phyloP scores from a whole-genome alignment of 1,139 yeast genomes.

The Yamadazyma atmosphaerica region DNA sequence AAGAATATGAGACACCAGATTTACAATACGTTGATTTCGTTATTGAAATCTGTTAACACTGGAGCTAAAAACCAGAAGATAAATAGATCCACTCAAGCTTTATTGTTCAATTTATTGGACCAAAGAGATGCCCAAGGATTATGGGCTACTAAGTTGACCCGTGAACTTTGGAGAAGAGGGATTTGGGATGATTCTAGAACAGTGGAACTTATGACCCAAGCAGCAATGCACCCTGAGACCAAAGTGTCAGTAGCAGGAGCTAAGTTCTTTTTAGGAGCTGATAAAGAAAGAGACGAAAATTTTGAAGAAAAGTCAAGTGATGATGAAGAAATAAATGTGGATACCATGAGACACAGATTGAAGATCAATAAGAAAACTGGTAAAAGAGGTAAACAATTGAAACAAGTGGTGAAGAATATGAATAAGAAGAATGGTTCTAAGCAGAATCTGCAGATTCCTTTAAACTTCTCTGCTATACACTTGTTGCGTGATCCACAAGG shows the following conservation, averaged over 20 bases:
- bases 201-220: slow-evolving; percentile 95
- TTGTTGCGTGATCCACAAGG: slow-evolving; percentile 96
- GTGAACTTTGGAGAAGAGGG: slow-evolving; percentile 96
- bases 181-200: slow-evolving; percentile 98
- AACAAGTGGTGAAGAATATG: slow-evolving; percentile 64
- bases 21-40: slow-evolving; percentile 72
- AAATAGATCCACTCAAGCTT: slow-evolving; percentile 87
- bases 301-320: slow-evolving; percentile 69
- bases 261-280: slow-evolving; percentile 89
- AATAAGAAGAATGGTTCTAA: slow-evolving; percentile 58
- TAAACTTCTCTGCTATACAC: slow-evolving; percentile 94
- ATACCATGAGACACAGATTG: slow-evolving; percentile 74
- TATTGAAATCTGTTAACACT: slow-evolving; percentile 79
- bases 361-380: slow-evolving; percentile 80
- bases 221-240: slow-evolving; percentile 82
- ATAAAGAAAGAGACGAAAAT: slow-evolving; percentile 88
- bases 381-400: slow-evolving; percentile 77
- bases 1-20: slow-evolving; percentile 82
- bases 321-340: slow-evolving; percentile 68
- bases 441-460: slow-evolving; percentile 59
- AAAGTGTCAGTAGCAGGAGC: slow-evolving; percentile 92
- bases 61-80: slow-evolving; percentile 85
- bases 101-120: slow-evolving; percentile 80
- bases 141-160: slow-evolving; percentile 94
- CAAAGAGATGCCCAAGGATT: slow-evolving; percentile 80